Evolutionary conservation across 768 basidiomycete genomes (phyloP).

Genomic region (Zangia roseola): DNA sequence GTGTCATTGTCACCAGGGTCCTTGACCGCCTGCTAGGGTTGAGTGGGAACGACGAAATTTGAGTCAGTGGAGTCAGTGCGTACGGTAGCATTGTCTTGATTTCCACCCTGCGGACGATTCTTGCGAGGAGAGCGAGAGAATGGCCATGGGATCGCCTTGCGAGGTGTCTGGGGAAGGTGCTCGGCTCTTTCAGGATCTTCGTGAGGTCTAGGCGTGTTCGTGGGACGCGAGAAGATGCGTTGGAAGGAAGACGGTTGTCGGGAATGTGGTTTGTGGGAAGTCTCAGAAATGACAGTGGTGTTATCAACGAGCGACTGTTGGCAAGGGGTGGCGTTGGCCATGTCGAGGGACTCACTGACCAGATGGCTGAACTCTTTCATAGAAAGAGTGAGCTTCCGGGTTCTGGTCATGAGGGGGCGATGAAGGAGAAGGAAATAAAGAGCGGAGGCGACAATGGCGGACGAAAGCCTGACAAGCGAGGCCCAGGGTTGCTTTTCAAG

Average conservation of each 20-base stretch:
- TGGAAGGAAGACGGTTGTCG: slow-evolving; percentile 26
- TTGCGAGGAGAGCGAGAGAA: slow-evolving; percentile 27
- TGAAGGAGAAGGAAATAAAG: slow-evolving; percentile 3
- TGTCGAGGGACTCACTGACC: slow-evolving; percentile 33
- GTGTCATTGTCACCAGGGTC: slow-evolving; percentile 3
- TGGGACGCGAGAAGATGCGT: slow-evolving; percentile 31
- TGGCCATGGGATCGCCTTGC: slow-evolving; percentile 31
- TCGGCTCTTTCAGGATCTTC: slow-evolving; percentile 11
- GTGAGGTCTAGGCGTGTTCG: slow-evolving; percentile 8
- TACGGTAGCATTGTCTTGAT: slow-evolving; percentile 13
- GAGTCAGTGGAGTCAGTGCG: background rate
- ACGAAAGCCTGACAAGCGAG: slow-evolving; percentile 6
- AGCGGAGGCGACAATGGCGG: slow-evolving; percentile 3
- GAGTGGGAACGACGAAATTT: slow-evolving; percentile 4
- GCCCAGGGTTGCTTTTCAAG: slow-evolving; percentile 20
- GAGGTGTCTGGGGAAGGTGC: slow-evolving; percentile 16
- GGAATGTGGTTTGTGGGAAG: slow-evolving; percentile 14
- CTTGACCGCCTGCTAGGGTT: slow-evolving; percentile 3
- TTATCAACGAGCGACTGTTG: slow-evolving; percentile 24
- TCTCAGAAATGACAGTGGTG: slow-evolving; percentile 20
- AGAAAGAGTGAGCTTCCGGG: slow-evolving; percentile 27
- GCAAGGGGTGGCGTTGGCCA: slow-evolving; percentile 4
- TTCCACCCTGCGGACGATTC: slow-evolving; percentile 7
- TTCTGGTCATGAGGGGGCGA: slow-evolving; percentile 23
- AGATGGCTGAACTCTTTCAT: slow-evolving; percentile 35